Evolutionary conservation across 257 asterid genomes (phyloP), one percentile per base, ranked within the genome.

Genomic region (Forsythia suspensa): DNA sequence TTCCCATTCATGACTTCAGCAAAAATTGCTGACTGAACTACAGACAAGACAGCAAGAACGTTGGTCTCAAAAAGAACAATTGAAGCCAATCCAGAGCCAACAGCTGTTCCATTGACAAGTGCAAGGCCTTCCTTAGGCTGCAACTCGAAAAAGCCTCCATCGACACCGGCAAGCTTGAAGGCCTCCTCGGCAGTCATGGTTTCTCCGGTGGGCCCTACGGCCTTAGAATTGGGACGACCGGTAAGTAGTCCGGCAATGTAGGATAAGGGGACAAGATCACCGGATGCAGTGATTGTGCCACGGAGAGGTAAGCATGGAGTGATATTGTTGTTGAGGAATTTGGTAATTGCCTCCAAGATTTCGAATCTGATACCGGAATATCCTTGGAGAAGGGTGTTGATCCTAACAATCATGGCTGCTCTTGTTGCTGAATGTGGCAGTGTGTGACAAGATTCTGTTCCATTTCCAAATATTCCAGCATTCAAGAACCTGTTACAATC

Each of bases 1-100:
- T 88, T 88, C 0, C 91, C 91, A 6, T 88, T 85, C 91, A 88
- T 88, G 41, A 88, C 91, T 79, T 88, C 91, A 38, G 91, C 89
- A 20, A 88, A 88, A 66, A 88, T 76, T 1, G 89, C 91, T 1
- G 91, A 88, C 11, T 85, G n/a, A 6, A 88, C 89, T 73, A 75
- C 91, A 29, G 91, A 82, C 15, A 85, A 15, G 0, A 85, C 76
- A 1, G 79, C 84, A 16, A 88, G 82, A 13, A 88, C 73, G 41
- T 88, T 88, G 13, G 84, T 78, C 36, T 88, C 91, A 36, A 83
- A 88, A 0, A 88, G 88, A 24, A 86, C 89, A 75, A 84, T 80
- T 11, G 91, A 88, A 36, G 89, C 89, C 87, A 88, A n/a, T 67
- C 89, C 89, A 79, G 91, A 88, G 63, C 91, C 89, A 61, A 85